phyloP scores from a whole-genome alignment of 148 eudicot species.

The Camellia sinensis region DNA sequence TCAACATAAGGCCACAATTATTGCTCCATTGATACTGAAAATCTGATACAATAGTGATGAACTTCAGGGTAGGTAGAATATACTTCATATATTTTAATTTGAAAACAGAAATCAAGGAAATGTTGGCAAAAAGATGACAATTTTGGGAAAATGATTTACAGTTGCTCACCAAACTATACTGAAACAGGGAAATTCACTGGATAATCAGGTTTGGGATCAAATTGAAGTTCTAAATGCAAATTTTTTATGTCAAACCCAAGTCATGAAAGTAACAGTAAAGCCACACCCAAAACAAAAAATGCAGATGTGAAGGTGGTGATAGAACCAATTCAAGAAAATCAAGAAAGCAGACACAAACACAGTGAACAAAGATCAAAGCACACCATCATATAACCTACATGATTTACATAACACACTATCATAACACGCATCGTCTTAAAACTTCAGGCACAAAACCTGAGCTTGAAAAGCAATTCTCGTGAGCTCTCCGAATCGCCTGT shows the following conservation, averaged over 20 bases:
- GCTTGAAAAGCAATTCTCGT: neutral
- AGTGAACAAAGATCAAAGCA: neutral
- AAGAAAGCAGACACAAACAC: neutral
- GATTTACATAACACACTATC: slow-evolving; percentile 20
- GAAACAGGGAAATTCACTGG: neutral
- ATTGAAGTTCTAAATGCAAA: neutral
- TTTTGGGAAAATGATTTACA: neutral
- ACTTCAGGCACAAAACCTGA: neutral
- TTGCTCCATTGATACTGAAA: too few species aligned
- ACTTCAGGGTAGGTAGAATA: neutral
- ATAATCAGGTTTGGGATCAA: neutral
- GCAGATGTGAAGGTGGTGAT: neutral
- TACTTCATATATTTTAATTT: neutral
- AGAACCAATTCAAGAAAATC: neutral
- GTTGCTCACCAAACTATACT: neutral
- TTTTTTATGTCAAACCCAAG: neutral
- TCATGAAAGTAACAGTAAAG: neutral
- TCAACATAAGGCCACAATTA: too few species aligned
- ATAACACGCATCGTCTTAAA: slow-evolving; percentile 8
- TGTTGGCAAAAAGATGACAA: neutral
- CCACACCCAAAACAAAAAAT: neutral
- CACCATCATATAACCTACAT: neutral
- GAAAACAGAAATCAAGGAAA: neutral
- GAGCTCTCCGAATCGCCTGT: too few species aligned
- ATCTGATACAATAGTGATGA: too few species aligned